phyloP scores from a whole-genome alignment of 768 basidiomycete species.

The Podaxis mareebaensis region DNA sequence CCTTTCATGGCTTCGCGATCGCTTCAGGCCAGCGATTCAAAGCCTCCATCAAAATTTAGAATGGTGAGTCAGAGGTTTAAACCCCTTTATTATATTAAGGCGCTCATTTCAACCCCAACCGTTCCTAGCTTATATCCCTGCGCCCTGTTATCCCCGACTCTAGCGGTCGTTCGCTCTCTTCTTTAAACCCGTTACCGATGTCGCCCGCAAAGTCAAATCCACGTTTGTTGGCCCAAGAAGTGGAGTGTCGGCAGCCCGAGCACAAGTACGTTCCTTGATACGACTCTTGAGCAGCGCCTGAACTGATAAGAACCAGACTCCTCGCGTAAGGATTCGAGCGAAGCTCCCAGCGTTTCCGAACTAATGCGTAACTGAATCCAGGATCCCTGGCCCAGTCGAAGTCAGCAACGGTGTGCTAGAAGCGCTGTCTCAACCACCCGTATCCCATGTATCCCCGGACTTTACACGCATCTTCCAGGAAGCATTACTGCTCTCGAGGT shows the following conservation, averaged over 20 bases:
- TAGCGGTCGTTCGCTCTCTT: neutral
- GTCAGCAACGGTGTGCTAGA: constrained; percentile 62
- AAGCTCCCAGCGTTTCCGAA: neutral
- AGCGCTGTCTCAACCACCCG: constrained; percentile 79
- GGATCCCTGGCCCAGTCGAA: constrained; percentile 57
- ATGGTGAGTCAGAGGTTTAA: constrained; percentile 1
- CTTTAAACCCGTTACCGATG: neutral
- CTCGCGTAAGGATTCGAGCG: constrained; percentile 2
- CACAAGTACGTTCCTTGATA: constrained; percentile 9
- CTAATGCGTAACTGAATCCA: constrained; percentile 19
- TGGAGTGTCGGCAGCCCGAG: neutral
- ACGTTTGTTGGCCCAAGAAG: neutral
- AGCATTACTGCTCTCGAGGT: constrained; percentile 73
- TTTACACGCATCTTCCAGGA: constrained; percentile 82
- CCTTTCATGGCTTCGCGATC: too few species aligned
- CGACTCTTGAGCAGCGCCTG: neutral
- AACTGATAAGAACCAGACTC: constrained; percentile 9
- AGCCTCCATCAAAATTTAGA: constrained; percentile 1
- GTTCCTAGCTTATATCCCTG: neutral
- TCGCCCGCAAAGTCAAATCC: neutral
- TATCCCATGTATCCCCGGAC: constrained; percentile 82
- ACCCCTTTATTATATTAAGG: neutral
- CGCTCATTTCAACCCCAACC: neutral
- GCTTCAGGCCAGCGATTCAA: too few species aligned
- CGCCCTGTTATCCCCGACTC: neutral